A percentile compares a stretch with the other conserved stretches of the same genome.
Conservation (phyloP, 495 filamentous ascomycete genomes). For the Hypomontagnella submonticulosa region DNA sequence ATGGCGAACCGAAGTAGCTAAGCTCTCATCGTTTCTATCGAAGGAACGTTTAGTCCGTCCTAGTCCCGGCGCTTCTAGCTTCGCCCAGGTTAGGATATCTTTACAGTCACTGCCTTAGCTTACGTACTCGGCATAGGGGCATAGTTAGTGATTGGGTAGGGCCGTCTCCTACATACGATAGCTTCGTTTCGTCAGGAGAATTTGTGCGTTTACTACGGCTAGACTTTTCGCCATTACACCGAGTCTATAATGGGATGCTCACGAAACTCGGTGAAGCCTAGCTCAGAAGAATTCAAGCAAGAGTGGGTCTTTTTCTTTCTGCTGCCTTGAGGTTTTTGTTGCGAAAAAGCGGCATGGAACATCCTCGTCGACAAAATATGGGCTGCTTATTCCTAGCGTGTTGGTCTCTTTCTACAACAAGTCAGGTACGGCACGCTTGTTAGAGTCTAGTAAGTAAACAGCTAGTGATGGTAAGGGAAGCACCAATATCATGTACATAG, state of each 20-base stretch:
- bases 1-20: constrained; percentile 38
- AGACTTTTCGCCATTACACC: constrained; percentile 34
- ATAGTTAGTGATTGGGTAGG: constrained; percentile 21
- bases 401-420: neutral
- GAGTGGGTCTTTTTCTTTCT: constrained; percentile 31
- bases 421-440: neutral
- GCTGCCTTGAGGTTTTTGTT: constrained; percentile 19
- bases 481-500: constrained; percentile 1
- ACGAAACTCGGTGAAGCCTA: constrained; percentile 32
- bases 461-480: neutral
- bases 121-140: constrained; percentile 23
- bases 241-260: constrained; percentile 30
- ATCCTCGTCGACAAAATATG: constrained; percentile 27
- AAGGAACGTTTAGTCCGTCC: constrained; percentile 29
- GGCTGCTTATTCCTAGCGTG: neutral
- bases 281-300: constrained; percentile 24
- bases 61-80: constrained; percentile 33
- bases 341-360: constrained; percentile 30
- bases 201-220: constrained; percentile 23
- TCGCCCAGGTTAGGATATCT: constrained; percentile 10
- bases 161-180: constrained; percentile 1
- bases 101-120: constrained; percentile 11
- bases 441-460: constrained; percentile 3
- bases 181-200: constrained; percentile 23
- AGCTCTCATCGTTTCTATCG: constrained; percentile 4